These are phyloP conservation scores for Spathaspora passalidarum DNA, from an alignment of 805 yeast genomes.

Conservation along the genomic window DNA sequence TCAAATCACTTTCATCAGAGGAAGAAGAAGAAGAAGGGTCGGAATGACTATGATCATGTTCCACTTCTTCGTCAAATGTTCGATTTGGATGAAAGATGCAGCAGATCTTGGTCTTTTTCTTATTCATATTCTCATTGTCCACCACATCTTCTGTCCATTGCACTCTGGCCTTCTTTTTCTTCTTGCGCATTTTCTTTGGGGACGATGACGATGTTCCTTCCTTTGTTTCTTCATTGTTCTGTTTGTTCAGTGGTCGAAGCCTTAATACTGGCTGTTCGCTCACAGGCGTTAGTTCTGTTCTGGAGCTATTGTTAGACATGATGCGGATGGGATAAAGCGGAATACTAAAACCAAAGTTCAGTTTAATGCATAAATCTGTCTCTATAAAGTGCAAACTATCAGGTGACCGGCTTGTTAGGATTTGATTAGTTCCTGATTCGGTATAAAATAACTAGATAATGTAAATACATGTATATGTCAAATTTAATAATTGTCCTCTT, in stretches of 20 bases:
- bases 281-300: not conserved
- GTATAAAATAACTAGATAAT: no score
- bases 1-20: constrained; percentile 31
- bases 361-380: not conserved
- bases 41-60: constrained; percentile 28
- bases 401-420: no score
- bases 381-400: not conserved
- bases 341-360: no score
- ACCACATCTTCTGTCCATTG: constrained; percentile 83
- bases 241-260: not conserved
- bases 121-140: constrained; percentile 86
- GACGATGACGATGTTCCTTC: constrained; percentile 8
- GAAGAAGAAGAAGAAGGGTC: constrained; percentile 17
- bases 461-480: no score
- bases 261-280: not conserved
- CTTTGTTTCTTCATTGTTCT: not conserved
- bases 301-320: not conserved
- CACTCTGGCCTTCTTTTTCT: constrained; percentile 50
- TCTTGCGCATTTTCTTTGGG: constrained; percentile 1
- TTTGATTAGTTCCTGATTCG: no score
- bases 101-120: constrained; percentile 88
- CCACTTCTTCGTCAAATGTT: constrained; percentile 10
- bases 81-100: constrained; percentile 73
- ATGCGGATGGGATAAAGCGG: not conserved
- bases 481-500: no score